Evolutionary conservation across 306 rosid species (phyloP).

Genomic region (Citrullus amarus): DNA sequence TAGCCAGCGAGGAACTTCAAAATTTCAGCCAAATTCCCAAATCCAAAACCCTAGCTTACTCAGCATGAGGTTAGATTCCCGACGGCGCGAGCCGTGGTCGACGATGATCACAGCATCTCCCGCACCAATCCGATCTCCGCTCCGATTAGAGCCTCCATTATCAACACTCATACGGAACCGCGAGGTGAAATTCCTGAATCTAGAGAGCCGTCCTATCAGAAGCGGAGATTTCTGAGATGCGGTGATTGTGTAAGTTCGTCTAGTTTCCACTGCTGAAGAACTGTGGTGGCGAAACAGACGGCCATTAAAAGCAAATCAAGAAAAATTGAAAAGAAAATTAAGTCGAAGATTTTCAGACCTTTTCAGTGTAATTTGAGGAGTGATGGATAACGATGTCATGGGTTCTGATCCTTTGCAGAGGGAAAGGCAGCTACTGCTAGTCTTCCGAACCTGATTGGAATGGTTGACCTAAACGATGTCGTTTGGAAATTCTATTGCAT

Average conservation of each 20-base stretch:
- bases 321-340: background rate
- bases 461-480: background rate
- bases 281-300: constrained; percentile 15
- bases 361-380: constrained; percentile 16
- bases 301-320: background rate
- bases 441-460: background rate
- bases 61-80: constrained; percentile 79
- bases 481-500: background rate
- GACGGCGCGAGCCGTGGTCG: constrained; percentile 91
- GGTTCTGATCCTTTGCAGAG: background rate
- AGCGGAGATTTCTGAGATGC: constrained; percentile 24
- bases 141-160: constrained; percentile 22
- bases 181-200: constrained; percentile 15
- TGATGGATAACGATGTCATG: constrained; percentile 2
- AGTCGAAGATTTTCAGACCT: constrained; percentile 17
- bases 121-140: constrained; percentile 34
- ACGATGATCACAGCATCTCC: constrained; percentile 68
- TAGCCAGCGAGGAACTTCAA: background rate
- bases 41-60: constrained; percentile 31
- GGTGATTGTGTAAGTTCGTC: constrained; percentile 20
- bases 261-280: constrained; percentile 15
- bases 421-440: no score
- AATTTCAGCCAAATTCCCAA: background rate
- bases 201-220: constrained; percentile 8
- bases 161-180: constrained; percentile 22